Conservation (phyloP, 2,329 filamentous ascomycete species). For the Scytalidium lignicola region DNA sequence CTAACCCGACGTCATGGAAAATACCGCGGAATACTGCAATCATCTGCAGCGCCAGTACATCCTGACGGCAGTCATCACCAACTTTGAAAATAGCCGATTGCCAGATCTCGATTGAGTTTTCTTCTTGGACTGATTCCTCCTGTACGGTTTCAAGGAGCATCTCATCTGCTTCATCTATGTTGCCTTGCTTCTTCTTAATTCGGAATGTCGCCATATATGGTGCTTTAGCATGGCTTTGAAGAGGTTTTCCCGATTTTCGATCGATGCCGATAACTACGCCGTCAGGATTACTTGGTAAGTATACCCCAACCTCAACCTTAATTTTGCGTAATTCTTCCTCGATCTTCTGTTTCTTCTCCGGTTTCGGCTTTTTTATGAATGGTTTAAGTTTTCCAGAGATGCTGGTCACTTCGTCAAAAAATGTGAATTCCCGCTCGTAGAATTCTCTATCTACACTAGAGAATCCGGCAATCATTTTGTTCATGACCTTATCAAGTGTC, state of each 20-base stretch:
- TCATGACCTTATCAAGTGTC: conserved; percentile 84
- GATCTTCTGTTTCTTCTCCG: conserved; percentile 98
- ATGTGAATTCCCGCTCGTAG: conserved; percentile 92
- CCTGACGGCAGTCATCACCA: conserved; percentile 95
- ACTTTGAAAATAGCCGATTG: conserved; percentile 99
- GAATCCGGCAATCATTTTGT: conserved; percentile 77
- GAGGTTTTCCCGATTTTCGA: conserved; percentile 91
- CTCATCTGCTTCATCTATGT: conserved; percentile 47
- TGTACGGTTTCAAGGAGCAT: conserved; percentile 44
- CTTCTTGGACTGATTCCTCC: conserved; percentile 27
- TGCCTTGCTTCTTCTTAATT: conserved; percentile 72
- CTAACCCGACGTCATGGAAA: conserved; percentile 88
- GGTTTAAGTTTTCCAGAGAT: conserved; percentile 96
- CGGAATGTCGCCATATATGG: conserved; percentile 99
- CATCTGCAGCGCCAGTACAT: conserved; percentile 94
- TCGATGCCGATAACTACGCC: conserved; percentile 97
- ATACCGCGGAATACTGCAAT: conserved; percentile 96
- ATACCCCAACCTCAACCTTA: conserved; percentile 93
- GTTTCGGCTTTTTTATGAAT: conserved; percentile 84
- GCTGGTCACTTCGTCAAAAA: conserved; percentile 93
- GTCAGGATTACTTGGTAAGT: conserved; percentile 94
- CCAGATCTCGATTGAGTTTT: conserved; percentile 84
- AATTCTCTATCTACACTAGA: conserved; percentile 73
- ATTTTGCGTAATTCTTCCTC: conserved; percentile 98
- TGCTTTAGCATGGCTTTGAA: conserved; percentile 97